Base-by-base conservation (phyloP, 306 rosid genomes). In the Malus asiatica region DNA sequence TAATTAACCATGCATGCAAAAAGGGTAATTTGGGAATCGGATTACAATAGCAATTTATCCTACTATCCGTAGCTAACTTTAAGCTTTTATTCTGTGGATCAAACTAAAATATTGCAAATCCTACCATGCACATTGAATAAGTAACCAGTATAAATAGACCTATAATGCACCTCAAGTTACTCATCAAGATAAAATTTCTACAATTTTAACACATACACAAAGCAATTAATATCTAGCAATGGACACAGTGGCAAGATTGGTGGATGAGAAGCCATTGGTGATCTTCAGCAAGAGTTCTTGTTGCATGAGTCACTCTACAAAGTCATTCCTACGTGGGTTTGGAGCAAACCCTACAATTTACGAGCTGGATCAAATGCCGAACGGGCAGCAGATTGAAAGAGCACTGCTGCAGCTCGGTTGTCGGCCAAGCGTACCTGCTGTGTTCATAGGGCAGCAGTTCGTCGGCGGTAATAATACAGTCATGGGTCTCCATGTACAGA, bases 271-370 rank as follows among this genome's bases (percentile, higher is more conserved):
- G 82, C 87, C 91, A 1, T 86, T 92, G 81, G 97, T 89, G 86
- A 88, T 92, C 81, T 92, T 92, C 88, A 92, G 96, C 94, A 90
- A 89, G 89, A 86, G 76, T 68, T 76, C 76, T 4, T 89, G 95
- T 30, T 84, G 84, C 80, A 81, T 93, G 85, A 86, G 95, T 72
- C 93, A 87, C 74, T 82, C 93, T 11, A 81, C 87, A 33, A 90
- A 86, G 93, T 42, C 93, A 60, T 87, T 93, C 58, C 84, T 93
- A 25, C 70, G 81, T 20, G 77, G 78, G 67, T 93, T 86, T 46
- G 98, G 98, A 1, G 96, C 93, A 4, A 90, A 90, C 75, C 84
- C 85, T 0, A 87, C 86, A 0, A 86, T 90, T 16, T 89, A 88
- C 76, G 98, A 93, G 91, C 82, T 93, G 6, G 98, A 93, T 76